Conservation (phyloP, 129 eudicot genomes). For the Gnaphalium uliginosum region DNA sequence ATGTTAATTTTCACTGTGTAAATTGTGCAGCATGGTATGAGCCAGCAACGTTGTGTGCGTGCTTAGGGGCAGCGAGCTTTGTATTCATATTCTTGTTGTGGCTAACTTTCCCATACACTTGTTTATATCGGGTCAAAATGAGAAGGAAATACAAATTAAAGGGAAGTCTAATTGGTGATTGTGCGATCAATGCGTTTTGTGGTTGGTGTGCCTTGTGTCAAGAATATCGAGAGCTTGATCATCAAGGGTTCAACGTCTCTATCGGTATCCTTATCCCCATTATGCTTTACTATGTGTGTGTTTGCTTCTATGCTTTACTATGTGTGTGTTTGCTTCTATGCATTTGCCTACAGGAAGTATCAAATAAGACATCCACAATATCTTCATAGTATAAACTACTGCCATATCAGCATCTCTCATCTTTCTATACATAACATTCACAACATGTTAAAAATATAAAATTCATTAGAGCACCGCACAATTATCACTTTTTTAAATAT, state of each 20-base stretch:
- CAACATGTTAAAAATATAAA: too few species aligned
- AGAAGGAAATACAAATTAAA: constrained; percentile 39
- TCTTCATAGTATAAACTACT: too few species aligned
- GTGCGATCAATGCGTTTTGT: constrained; percentile 35
- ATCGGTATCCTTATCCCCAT: constrained; percentile 28
- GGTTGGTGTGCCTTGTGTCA: constrained; percentile 50
- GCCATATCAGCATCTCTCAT: too few species aligned
- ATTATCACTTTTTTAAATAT: too few species aligned
- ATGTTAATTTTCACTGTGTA: not conserved
- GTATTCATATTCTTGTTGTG: constrained; percentile 29
- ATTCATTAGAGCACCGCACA: too few species aligned
- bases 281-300: not conserved
- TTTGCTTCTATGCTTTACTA: not conserved
- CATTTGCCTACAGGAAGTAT: not conserved
- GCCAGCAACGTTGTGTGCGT: constrained; percentile 37
- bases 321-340: not conserved
- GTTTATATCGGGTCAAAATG: constrained; percentile 39
- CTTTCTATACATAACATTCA: too few species aligned
- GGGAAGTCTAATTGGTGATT: constrained; percentile 36
- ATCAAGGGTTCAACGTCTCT: constrained; percentile 44
- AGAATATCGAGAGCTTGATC: constrained; percentile 49
- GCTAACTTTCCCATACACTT: constrained; percentile 39
- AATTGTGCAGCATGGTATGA: constrained; percentile 48
- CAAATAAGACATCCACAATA: not conserved
- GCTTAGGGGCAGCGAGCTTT: constrained; percentile 34